phyloP scores from a whole-genome alignment of 192 early-diverging fungal genomes.

The Coemansia sp. region DNA sequence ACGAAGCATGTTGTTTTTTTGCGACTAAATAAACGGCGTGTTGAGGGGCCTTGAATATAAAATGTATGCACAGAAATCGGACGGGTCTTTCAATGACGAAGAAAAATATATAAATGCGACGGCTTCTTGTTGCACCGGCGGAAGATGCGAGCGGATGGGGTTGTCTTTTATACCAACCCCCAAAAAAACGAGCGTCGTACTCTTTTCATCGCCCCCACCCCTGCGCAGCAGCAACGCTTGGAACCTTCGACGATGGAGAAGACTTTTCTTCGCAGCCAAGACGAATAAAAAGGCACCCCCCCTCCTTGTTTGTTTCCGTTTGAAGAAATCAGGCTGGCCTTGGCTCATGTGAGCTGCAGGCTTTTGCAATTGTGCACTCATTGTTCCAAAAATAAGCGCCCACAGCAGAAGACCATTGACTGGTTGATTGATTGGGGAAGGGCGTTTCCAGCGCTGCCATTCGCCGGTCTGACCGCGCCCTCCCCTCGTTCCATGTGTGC shows the following conservation, averaged over 20 bases:
- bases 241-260: background rate
- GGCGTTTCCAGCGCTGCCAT: background rate
- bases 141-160: background rate
- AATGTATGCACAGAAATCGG: background rate
- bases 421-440: background rate
- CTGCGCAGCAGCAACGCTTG: background rate
- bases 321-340: background rate
- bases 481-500: background rate
- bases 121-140: background rate
- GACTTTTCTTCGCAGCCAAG: background rate
- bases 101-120: background rate
- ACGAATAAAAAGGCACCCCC: background rate
- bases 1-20: slow-evolving; percentile 20
- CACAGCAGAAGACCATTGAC: background rate
- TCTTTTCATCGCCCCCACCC: background rate
- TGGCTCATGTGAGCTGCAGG: slow-evolving; percentile 3
- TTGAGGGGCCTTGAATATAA: background rate
- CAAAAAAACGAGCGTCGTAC: background rate
- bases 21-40: background rate
- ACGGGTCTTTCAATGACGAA: background rate
- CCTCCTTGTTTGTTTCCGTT: background rate
- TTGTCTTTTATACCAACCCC: background rate
- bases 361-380: slow-evolving; percentile 3
- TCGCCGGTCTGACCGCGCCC: background rate
- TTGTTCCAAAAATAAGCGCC: slow-evolving; percentile 1